phyloP scores from a whole-genome alignment of 768 basidiomycete genomes.

The Termitomyces sp. region DNA sequence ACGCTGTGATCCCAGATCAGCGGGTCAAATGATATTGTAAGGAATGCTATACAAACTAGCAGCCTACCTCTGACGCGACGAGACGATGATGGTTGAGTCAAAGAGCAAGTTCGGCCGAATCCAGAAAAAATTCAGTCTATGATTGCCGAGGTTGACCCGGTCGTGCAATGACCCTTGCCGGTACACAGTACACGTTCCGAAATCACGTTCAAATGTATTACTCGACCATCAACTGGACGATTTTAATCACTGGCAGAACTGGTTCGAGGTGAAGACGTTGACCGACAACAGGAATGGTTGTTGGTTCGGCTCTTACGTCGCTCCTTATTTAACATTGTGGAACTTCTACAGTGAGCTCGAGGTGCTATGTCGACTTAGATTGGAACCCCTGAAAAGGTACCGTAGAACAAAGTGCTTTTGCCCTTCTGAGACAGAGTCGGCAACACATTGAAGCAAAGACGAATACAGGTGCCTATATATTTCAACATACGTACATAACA shows the following conservation, averaged over 20 bases:
- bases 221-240: background rate
- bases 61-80: conserved; percentile 1
- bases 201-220: background rate
- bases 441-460: background rate
- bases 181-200: background rate
- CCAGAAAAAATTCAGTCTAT: background rate
- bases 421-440: background rate
- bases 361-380: background rate
- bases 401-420: background rate
- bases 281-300: background rate
- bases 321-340: background rate
- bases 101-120: background rate
- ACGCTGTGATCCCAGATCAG: conserved; percentile 2
- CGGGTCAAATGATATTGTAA: background rate
- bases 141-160: background rate
- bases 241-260: background rate
- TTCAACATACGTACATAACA: background rate
- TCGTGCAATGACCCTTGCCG: background rate
- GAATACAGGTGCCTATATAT: background rate
- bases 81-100: background rate
- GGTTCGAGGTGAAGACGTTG: background rate
- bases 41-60: background rate
- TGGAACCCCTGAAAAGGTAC: background rate
- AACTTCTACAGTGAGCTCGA: background rate
- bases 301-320: background rate